Percentiles rank a stretch among this genome's conserved stretches.
Conservation (phyloP, 2,329 filamentous ascomycete genomes). For the Aureobasidium sp. region DNA sequence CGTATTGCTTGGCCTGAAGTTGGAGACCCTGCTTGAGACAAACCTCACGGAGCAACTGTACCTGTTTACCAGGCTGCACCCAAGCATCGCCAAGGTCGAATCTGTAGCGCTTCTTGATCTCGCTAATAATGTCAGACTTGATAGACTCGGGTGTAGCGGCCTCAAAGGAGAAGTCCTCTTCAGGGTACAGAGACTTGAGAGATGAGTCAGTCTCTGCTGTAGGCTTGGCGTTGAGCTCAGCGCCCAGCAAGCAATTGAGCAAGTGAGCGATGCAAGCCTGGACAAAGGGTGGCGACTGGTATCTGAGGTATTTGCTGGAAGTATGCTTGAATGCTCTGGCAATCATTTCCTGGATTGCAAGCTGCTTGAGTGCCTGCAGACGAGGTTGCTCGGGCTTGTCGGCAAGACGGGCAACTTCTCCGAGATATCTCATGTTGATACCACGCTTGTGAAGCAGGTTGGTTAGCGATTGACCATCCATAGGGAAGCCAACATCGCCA, state of each 20-base stretch:
- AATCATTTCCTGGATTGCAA: slow-evolving; percentile 87
- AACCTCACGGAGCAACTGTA: slow-evolving; percentile 84
- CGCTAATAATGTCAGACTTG: slow-evolving; percentile 57
- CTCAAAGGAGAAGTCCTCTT: slow-evolving; percentile 74
- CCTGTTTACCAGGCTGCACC: slow-evolving; percentile 56
- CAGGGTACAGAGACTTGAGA: slow-evolving; percentile 67
- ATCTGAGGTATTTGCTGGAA: slow-evolving; percentile 66
- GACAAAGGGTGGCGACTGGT: slow-evolving; percentile 71
- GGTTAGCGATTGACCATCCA: slow-evolving; percentile 91
- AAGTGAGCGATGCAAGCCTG: slow-evolving; percentile 74
- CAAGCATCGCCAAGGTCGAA: slow-evolving; percentile 63
- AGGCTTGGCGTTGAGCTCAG: slow-evolving; percentile 66
- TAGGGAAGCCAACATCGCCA: slow-evolving; percentile 91
- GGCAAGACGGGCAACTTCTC: slow-evolving; percentile 62
- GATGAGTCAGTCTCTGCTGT: slow-evolving; percentile 66
- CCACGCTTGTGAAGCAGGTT: slow-evolving; percentile 89
- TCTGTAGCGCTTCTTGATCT: slow-evolving; percentile 67
- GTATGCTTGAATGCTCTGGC: slow-evolving; percentile 94
- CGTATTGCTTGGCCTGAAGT: slow-evolving; percentile 68
- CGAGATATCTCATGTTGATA: slow-evolving; percentile 95
- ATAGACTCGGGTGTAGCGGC: slow-evolving; percentile 66
- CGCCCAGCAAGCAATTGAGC: slow-evolving; percentile 85
- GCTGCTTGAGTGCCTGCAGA: slow-evolving; percentile 64
- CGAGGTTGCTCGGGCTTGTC: slow-evolving; percentile 55
- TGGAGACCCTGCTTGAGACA: slow-evolving; percentile 85